phyloP scores from a whole-genome alignment of 352 stramenopile species.

The Aphanomyces astaci region DNA sequence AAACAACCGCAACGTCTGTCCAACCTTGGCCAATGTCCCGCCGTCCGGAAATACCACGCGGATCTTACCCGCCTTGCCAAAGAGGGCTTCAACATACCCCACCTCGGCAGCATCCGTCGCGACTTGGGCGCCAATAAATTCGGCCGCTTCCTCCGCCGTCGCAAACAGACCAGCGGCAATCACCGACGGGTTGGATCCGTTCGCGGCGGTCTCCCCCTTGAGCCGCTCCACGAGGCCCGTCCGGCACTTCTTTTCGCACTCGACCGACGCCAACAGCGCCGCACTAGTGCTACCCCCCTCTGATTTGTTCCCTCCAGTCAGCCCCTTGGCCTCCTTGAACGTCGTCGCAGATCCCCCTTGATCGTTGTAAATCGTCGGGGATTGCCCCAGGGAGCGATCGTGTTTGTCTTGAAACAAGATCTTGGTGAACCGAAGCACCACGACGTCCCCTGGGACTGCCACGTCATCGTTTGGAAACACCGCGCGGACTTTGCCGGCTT shows the following conservation, averaged over 20 bases:
- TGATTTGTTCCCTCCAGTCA: background rate
- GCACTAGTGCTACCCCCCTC: background rate
- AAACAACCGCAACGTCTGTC: slow-evolving; percentile 33
- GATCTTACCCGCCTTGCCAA: slow-evolving; percentile 71
- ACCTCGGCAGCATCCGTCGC: slow-evolving; percentile 27
- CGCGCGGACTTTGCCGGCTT: slow-evolving; percentile 68
- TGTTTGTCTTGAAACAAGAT: slow-evolving; percentile 34
- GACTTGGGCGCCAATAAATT: slow-evolving; percentile 29
- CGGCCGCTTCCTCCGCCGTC: slow-evolving; percentile 36
- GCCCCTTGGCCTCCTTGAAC: background rate
- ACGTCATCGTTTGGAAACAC: slow-evolving; percentile 21
- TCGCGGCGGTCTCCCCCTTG: slow-evolving; percentile 54
- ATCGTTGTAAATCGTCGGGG: slow-evolving; percentile 31
- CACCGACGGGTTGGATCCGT: slow-evolving; percentile 54
- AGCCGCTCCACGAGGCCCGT: slow-evolving; percentile 47
- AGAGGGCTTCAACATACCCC: slow-evolving; percentile 56
- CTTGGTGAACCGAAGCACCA: slow-evolving; percentile 62
- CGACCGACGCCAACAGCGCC: background rate
- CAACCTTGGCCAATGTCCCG: slow-evolving; percentile 42
- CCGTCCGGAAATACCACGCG: slow-evolving; percentile 29
- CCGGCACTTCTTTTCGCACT: background rate
- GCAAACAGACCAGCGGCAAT: slow-evolving; percentile 53
- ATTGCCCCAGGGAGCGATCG: slow-evolving; percentile 39
- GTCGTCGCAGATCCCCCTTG: background rate
- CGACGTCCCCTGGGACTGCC: slow-evolving; percentile 31